Base-by-base conservation (phyloP, 2,329 filamentous ascomycete species). In the Scorias spongiosa region DNA sequence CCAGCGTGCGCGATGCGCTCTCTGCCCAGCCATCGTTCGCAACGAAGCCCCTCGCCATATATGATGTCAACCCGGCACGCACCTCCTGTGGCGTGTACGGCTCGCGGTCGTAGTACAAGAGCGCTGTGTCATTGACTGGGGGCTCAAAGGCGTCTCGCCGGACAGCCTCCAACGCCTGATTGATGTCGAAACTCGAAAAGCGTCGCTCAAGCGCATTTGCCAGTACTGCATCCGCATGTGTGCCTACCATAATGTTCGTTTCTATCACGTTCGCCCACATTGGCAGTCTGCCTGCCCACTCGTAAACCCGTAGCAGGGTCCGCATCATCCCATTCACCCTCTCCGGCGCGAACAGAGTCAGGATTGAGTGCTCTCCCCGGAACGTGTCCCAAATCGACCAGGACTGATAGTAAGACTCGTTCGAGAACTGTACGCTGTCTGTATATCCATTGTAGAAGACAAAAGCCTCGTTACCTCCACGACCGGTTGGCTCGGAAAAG, bases 361-460 rank as follows among this genome's bases (percentile, higher is more conserved):
- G 50, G 0, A 70, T 54, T 0, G 66, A 66, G 44, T 70, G 67
- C 43, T 70, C 67, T 1, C 67, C 68, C 3, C 68, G 57, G 48
- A 68, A 71, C 0, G 68, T 71, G 43, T 70, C 68, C 68, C 67
- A 70, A 41, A 70, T 69, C 1, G 65, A 69, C 68, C 67, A 71
- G 1, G 66, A 69, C 47, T 70, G 68, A 46, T 69, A 70, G 49
- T 70, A 71, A 0, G 65, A 67, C 39, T 70, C 66, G 29, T 64
- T 58, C 4, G 49, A 56, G 9, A 54, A 54, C 39, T 69, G 65
- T 1, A 68, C 50, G 26, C 58, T 65, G 41, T 71, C 66, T 0
- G 66, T 69, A 42, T 70, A 71, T 11, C 68, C 67, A 30, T 63
- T 67, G 47, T 71, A 70, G 50, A 64, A 69, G 1, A 53, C 57